These are phyloP conservation scores for Escallonia rubra DNA, from an alignment of 129 eudicot species.

Conservation along the genomic window DNA sequence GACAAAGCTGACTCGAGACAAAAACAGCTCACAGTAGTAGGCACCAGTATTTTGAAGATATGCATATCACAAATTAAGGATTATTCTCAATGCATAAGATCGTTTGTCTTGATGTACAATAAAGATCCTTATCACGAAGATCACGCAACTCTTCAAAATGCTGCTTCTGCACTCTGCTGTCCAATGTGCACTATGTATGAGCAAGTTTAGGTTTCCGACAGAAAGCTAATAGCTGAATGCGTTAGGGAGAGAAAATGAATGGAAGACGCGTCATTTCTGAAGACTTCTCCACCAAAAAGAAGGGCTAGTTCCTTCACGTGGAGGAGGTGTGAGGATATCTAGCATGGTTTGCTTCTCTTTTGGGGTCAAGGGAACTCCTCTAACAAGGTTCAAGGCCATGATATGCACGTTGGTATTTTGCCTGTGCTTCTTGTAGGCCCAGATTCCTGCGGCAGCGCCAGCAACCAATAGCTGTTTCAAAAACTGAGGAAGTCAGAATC, in stretches of 20 bases:
- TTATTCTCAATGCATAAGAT: background rate
- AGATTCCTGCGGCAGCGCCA: conserved; percentile 76
- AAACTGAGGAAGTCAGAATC: background rate
- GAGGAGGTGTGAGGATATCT: conserved; percentile 74
- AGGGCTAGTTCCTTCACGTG: conserved; percentile 32
- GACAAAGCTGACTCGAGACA: background rate
- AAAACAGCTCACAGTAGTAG: background rate
- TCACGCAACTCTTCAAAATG: too few species aligned
- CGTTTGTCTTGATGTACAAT: too few species aligned
- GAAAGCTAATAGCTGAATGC: too few species aligned
- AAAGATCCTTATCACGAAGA: too few species aligned
- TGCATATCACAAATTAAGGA: background rate
- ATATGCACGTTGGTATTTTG: conserved; percentile 84
- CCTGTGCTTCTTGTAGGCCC: conserved; percentile 78
- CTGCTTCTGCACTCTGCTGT: too few species aligned
- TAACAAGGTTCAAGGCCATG: conserved; percentile 69
- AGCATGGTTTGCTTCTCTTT: conserved; percentile 83
- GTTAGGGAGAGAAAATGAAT: background rate
- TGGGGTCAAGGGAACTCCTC: conserved; percentile 87
- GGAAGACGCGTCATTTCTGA: conserved; percentile 15
- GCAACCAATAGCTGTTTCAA: conserved; percentile 66
- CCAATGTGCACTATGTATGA: too few species aligned
- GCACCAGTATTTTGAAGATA: background rate
- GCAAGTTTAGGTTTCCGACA: too few species aligned
- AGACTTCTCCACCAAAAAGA: conserved; percentile 67